phyloP scores from a whole-genome alignment of 768 basidiomycete genomes.

The Agrocybe pediades region DNA sequence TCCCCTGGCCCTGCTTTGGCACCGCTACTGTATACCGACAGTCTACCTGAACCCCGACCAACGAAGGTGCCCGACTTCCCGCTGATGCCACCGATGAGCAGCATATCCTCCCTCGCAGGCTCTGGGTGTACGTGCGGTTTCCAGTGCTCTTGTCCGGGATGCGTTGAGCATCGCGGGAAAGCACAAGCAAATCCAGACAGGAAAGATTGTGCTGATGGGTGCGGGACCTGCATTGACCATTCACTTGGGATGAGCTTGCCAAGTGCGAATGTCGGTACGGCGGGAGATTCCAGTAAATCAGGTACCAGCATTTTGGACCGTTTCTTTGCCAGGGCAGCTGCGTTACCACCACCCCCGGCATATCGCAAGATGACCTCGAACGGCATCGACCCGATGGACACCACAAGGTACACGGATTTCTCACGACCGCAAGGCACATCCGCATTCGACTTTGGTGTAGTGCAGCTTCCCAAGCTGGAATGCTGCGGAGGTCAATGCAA shows the following conservation, averaged over 20 bases:
- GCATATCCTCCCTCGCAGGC: conserved; percentile 59
- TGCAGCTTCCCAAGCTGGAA: conserved; percentile 64
- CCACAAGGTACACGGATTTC: conserved; percentile 38
- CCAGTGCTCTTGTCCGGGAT: conserved; percentile 73
- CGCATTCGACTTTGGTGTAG: conserved; percentile 45
- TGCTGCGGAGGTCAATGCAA: conserved; percentile 67
- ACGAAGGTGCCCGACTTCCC: conserved; percentile 47
- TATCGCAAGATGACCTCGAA: conserved; percentile 39
- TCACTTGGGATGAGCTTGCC: conserved; percentile 46
- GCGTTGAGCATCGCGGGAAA: conserved; percentile 65
- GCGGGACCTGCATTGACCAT: conserved; percentile 65
- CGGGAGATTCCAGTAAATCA: not conserved
- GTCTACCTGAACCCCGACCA: conserved; percentile 17
- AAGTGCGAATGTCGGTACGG: conserved; percentile 7
- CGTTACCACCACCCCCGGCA: conserved; percentile 60
- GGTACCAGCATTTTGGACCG: conserved; percentile 45
- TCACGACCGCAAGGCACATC: conserved; percentile 9
- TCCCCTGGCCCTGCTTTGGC: conserved; percentile 44
- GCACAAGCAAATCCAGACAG: conserved; percentile 48
- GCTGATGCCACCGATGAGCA: conserved; percentile 61
- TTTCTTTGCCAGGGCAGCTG: conserved; percentile 70
- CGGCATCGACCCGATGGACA: conserved; percentile 52
- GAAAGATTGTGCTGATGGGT: conserved; percentile 51
- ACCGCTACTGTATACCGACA: conserved; percentile 38
- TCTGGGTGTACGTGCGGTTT: conserved; percentile 75